Evolutionary conservation across 176 grass and related monocot species (phyloP).

Genomic region (Bromus sterilis): DNA sequence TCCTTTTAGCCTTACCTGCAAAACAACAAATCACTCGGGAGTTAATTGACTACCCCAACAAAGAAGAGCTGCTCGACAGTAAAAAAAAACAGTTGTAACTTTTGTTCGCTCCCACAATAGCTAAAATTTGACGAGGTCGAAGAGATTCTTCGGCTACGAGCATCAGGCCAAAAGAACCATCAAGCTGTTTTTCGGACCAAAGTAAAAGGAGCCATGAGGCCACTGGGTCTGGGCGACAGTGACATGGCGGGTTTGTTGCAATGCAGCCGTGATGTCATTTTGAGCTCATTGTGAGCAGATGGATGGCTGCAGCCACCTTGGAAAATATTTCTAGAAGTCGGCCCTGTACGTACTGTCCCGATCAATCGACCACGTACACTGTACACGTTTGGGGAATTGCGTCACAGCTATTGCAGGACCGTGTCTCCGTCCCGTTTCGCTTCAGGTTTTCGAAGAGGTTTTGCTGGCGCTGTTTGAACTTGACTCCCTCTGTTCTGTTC

Average conservation of each 20-base stretch:
- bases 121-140: conserved; percentile 19
- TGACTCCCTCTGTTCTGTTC: conserved; percentile 1
- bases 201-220: not conserved
- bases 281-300: conserved; percentile 1
- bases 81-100: not conserved
- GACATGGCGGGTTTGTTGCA: not conserved
- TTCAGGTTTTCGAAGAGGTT: not conserved
- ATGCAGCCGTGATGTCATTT: conserved; percentile 16
- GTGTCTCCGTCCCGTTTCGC: not conserved
- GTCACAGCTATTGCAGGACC: not conserved
- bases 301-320: not conserved
- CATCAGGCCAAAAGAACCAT: not conserved
- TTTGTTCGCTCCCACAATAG: not conserved
- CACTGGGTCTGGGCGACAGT: not conserved
- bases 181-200: not conserved
- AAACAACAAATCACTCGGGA: not conserved
- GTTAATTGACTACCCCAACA: not conserved
- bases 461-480: not conserved
- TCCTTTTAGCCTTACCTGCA: conserved; percentile 45
- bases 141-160: not conserved
- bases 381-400: not conserved
- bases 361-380: not conserved
- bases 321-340: conserved; percentile 27
- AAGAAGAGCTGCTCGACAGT: not conserved
- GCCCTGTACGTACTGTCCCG: not conserved